Conservation (phyloP, 139 green algal genomes). For the Tetradesmus obliquus region DNA sequence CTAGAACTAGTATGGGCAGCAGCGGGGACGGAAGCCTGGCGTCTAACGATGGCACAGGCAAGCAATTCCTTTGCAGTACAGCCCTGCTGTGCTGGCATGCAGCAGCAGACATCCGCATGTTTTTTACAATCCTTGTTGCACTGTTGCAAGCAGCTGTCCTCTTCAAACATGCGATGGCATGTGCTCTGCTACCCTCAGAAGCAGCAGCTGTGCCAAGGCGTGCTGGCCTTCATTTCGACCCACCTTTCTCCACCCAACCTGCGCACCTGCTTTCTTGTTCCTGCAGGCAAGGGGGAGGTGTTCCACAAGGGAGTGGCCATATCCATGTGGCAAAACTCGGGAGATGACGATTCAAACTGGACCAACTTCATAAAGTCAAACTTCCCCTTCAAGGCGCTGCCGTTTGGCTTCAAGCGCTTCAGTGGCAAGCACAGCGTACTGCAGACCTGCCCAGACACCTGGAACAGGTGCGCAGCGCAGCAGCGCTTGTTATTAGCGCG, state of each 20-base stretch:
- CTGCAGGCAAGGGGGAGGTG: constrained; percentile 27
- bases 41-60: not conserved
- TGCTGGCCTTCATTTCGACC: not conserved
- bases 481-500: constrained; percentile 37
- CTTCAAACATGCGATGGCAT: not conserved
- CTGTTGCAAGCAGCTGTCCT: not conserved
- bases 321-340: constrained; percentile 69
- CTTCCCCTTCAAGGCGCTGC: constrained; percentile 55
- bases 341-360: constrained; percentile 68
- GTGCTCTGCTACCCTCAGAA: not conserved
- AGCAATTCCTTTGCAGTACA: not conserved
- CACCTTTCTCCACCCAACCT: too few species aligned
- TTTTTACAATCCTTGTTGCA: not conserved
- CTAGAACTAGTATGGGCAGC: not conserved
- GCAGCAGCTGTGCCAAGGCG: not conserved
- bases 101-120: not conserved
- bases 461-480: constrained; percentile 38
- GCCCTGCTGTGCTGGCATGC: constrained; percentile 3
- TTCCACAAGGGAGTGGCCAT: constrained; percentile 57
- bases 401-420: constrained; percentile 46
- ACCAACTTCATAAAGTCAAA: constrained; percentile 52
- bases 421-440: constrained; percentile 38
- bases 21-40: not conserved
- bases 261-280: too few species aligned
- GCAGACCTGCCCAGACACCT: constrained; percentile 47